Evolutionary conservation across 2,329 filamentous ascomycete species (phyloP).

Genomic region (Nannizziopsis arthrosporioides): DNA sequence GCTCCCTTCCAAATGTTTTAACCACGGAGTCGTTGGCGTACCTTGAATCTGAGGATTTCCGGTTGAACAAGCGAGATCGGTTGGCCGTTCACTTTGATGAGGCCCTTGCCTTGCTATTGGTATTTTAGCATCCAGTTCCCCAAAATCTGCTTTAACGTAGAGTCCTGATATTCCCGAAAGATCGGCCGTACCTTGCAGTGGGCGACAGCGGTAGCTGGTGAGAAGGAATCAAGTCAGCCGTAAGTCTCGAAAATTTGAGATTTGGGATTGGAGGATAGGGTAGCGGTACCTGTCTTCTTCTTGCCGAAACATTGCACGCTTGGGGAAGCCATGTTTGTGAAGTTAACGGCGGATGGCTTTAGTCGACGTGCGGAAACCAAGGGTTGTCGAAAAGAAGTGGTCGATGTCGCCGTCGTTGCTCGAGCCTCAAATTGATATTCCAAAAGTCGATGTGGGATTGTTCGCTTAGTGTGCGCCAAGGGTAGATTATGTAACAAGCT

Average conservation of each 20-base stretch:
- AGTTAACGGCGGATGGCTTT: slow-evolving; percentile 22
- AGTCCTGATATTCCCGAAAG: neutral
- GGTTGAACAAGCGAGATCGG: slow-evolving; percentile 89
- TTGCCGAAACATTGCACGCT: slow-evolving; percentile 99
- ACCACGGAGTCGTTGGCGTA: slow-evolving; percentile 32
- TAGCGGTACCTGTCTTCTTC: slow-evolving; percentile 59
- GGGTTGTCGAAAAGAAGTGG: slow-evolving; percentile 15
- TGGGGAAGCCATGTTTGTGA: slow-evolving; percentile 56
- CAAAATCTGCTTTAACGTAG: neutral
- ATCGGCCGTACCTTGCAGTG: slow-evolving; percentile 67
- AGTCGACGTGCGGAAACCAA: slow-evolving; percentile 32
- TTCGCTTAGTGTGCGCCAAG: slow-evolving; percentile 32
- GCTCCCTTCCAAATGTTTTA: neutral
- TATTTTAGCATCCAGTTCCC: slow-evolving; percentile 17
- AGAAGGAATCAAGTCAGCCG: slow-evolving; percentile 24
- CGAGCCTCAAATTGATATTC: slow-evolving; percentile 24
- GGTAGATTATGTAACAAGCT: slow-evolving; percentile 19
- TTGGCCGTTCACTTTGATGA: slow-evolving; percentile 98
- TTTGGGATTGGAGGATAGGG: too few species aligned
- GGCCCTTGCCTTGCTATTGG: slow-evolving; percentile 62
- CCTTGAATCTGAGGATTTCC: slow-evolving; percentile 96
- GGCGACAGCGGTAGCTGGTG: slow-evolving; percentile 67
- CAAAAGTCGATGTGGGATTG: slow-evolving; percentile 24
- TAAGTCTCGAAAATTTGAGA: slow-evolving; percentile 14
- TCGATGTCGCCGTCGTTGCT: slow-evolving; percentile 27